phyloP scores from a whole-genome alignment of 257 asterid species.

The Forsythia suspensa region DNA sequence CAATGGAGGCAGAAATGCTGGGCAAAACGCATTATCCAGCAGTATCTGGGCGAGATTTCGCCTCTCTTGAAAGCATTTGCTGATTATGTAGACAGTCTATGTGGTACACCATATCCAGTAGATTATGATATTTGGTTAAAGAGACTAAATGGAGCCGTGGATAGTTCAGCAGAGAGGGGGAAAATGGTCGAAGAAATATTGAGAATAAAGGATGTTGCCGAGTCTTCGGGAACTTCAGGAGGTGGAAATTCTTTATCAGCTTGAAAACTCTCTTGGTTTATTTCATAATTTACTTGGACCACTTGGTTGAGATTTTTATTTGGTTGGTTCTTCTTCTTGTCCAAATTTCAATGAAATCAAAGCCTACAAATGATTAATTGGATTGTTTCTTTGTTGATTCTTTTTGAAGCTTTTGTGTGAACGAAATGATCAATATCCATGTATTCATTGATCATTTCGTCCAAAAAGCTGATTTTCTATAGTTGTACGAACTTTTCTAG shows the following conservation, averaged over 20 bases:
- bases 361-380: background rate
- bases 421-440: too few species aligned
- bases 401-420: background rate
- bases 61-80: slow-evolving; percentile 73
- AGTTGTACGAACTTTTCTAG: background rate
- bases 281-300: slow-evolving; percentile 6
- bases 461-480: background rate
- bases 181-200: slow-evolving; percentile 43
- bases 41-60: slow-evolving; percentile 64
- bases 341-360: background rate
- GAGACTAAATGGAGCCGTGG: slow-evolving; percentile 55
- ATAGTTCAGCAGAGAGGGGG: slow-evolving; percentile 51
- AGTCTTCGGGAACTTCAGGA: slow-evolving; percentile 58
- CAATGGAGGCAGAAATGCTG: slow-evolving; percentile 73
- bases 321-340: slow-evolving; percentile 12
- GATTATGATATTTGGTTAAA: slow-evolving; percentile 75
- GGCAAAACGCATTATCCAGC: slow-evolving; percentile 65
- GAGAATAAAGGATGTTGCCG: slow-evolving; percentile 47
- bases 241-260: slow-evolving; percentile 41
- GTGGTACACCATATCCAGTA: slow-evolving; percentile 75
- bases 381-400: background rate
- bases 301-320: slow-evolving; percentile 16
- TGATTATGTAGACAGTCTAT: slow-evolving; percentile 67
- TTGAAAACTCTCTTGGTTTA: slow-evolving; percentile 9
- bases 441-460: background rate